Base-by-base conservation (phyloP, 768 basidiomycete species). In the Zangia roseola region DNA sequence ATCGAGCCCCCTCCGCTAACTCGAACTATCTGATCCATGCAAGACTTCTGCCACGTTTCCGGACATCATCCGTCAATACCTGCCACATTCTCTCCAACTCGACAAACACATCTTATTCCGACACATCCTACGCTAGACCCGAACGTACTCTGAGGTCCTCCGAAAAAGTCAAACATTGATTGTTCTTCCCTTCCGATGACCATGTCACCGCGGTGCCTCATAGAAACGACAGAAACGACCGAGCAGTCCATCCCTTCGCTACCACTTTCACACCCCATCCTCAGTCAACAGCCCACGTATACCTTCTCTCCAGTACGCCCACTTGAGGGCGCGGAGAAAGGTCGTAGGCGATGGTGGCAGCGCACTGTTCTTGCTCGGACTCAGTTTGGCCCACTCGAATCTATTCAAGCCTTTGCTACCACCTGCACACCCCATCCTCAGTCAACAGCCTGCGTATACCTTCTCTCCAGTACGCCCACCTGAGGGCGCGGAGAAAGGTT, bases 391-490 rank as follows among this genome's bases (percentile, higher is more conserved):
- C 30, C 6, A 30, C 14, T 26, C 3, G 6, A 25, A 21, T 43
- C 33, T 31, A 46, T 36, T 33, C 2, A 3, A 10, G 16, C n/a
- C n/a, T n/a, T n/a, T n/a, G n/a, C n/a, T n/a, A n/a, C 30, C 13
- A 30, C 43, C 24, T 25, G 20, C 20, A 26, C 16, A 4, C 10
- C 47, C 17, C 24, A n/a, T 19, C 1, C n/a, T 7, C 6, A 21
- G 10, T 9, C 21, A n/a, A 31, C 21, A 57, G 55, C 55, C 50
- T 38, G 41, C 38, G 42, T 17, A 43, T 33, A 6, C 52, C 37
- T 45, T 31, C 12, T 59, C 57, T 55, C 57, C 34, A 55, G 56
- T 20, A 40, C 40, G 52, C 57, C 57, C 46, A 54, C 47, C 28
- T 44, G 31, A 45, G 52, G 57, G 57, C 47, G 47, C 57, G 34